Percentiles rank a stretch among this genome's conserved stretches.
Conservation (phyloP, 805 yeast genomes). For the Saturnispora kantuleensis region DNA sequence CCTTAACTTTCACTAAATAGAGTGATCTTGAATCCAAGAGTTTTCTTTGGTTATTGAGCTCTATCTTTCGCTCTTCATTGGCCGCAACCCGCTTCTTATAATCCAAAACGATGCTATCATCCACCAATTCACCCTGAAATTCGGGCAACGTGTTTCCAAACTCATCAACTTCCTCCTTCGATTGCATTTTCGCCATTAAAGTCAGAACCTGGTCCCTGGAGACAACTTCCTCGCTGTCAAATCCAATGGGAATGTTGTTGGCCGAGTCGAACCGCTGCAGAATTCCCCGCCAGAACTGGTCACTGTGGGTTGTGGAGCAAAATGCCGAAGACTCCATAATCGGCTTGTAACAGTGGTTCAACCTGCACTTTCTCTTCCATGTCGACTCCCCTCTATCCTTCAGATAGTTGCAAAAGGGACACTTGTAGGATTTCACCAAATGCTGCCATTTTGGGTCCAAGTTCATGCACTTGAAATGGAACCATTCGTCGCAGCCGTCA, state of each 20-base stretch:
- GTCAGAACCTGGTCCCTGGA: slow-evolving; percentile 1
- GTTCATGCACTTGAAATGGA: slow-evolving; percentile 70
- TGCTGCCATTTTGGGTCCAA: slow-evolving; percentile 40
- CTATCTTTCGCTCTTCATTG: neutral
- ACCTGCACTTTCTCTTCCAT: slow-evolving; percentile 73
- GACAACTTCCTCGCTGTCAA: slow-evolving; percentile 8
- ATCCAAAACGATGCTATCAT: neutral
- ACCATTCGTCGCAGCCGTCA: slow-evolving; percentile 95
- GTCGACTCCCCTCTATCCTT: slow-evolving; percentile 40
- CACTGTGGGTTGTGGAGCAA: slow-evolving; percentile 68
- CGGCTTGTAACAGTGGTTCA: slow-evolving; percentile 47
- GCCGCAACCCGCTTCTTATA: neutral
- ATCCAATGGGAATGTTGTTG: slow-evolving; percentile 6
- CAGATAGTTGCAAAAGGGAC: slow-evolving; percentile 56
- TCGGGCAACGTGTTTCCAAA: slow-evolving; percentile 37
- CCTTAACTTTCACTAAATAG: slow-evolving; percentile 1
- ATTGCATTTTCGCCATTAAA: slow-evolving; percentile 12
- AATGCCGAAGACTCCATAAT: slow-evolving; percentile 51
- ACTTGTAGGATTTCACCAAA: slow-evolving; percentile 55
- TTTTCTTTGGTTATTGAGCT: neutral
- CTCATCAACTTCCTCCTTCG: slow-evolving; percentile 16
- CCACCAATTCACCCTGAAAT: slow-evolving; percentile 2
- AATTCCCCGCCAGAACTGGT: slow-evolving; percentile 29
- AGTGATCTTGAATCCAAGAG: neutral
- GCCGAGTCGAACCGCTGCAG: slow-evolving; percentile 12